Base-by-base conservation (phyloP, 305 asterid species). In the Fraxinus xanthoxyloides region DNA sequence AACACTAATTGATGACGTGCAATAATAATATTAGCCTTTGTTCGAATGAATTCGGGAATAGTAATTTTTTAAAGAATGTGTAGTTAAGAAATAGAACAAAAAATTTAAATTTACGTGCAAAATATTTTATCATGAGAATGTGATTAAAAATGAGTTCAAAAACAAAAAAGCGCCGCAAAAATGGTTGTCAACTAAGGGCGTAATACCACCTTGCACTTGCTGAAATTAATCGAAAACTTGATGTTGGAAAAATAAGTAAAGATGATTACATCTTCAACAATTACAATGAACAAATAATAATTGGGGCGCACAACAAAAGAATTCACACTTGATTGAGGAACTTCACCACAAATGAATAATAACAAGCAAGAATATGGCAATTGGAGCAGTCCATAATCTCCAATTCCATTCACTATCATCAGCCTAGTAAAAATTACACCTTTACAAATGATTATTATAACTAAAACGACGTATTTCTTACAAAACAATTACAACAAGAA, bases 351-450 rank as follows among this genome's bases (percentile, higher is more conserved):
- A 86, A 82, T 81, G 76, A 70, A 70, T 32, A 30, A 30, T 17
- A 87, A 85, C 87, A 88, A 70, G 35, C 35, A 15, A 90, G 89
- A 90, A 90, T 86, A 85, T 79, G 86, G 87, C 85, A 81, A 88
- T 80, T 77, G 77, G 84, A 85, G 85, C 56, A 70, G 78, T 82
- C 79, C 87, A 85, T 85, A 84, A 84, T 79, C 59, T 67, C 86
- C 88, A 87, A 84, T 51, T 79, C 77, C 72, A 28, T 83, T 86
- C 76, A 89, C 87, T 89, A 85, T 87, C 46, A 89, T 89, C 94
- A 87, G 83, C 93, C 93, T 88, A 93, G 75, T 38, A 82, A 88
- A 82, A 79, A 81, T 84, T 84, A 88, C 82, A 91, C 76, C 92
- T 90, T 90, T 92, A 94, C 97, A 92, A 77, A 81, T 83, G 83